These are phyloP conservation scores for Mycena sp. DNA, from an alignment of 1,284 basidiomycete genomes.

Conservation along the genomic window DNA sequence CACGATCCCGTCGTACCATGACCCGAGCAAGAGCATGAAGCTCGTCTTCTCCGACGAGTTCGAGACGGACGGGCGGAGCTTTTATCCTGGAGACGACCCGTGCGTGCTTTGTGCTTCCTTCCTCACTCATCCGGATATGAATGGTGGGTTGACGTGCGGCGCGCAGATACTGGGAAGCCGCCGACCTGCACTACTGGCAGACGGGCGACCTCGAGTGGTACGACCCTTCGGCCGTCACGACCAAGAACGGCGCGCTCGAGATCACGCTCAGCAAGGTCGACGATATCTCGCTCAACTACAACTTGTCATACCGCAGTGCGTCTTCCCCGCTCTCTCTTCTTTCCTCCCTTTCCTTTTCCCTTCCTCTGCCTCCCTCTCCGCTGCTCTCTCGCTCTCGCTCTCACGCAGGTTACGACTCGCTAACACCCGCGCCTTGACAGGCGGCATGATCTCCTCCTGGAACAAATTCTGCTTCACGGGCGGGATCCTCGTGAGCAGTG, in stretches of 20 bases:
- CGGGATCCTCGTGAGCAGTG: constrained; percentile 36
- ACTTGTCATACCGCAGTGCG: constrained; percentile 69
- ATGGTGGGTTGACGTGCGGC: neutral
- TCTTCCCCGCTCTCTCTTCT: constrained; percentile 1
- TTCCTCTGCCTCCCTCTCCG: neutral
- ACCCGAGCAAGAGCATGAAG: constrained; percentile 50
- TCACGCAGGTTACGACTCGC: constrained; percentile 26
- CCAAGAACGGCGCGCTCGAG: constrained; percentile 69
- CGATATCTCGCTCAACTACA: constrained; percentile 53
- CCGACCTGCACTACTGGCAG: constrained; percentile 48
- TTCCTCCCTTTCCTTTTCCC: neutral
- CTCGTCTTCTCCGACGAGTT: constrained; percentile 84
- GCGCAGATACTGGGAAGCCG: constrained; percentile 50
- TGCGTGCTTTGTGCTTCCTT: constrained; percentile 6
- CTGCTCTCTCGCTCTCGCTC: neutral
- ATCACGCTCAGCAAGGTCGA: constrained; percentile 66
- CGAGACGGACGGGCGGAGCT: constrained; percentile 72
- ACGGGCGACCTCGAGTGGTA: constrained; percentile 66
- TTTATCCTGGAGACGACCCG: constrained; percentile 53
- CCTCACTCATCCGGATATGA: neutral
- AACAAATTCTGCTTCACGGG: constrained; percentile 26
- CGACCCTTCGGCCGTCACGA: constrained; percentile 65
- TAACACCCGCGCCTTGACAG: constrained; percentile 44
- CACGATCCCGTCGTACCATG: constrained; percentile 58
- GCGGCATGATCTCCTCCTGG: constrained; percentile 42